Evolutionary conservation across 768 basidiomycete genomes (phyloP), one percentile per base, ranked within the genome.

Genomic region (Lactarius psammicola): DNA sequence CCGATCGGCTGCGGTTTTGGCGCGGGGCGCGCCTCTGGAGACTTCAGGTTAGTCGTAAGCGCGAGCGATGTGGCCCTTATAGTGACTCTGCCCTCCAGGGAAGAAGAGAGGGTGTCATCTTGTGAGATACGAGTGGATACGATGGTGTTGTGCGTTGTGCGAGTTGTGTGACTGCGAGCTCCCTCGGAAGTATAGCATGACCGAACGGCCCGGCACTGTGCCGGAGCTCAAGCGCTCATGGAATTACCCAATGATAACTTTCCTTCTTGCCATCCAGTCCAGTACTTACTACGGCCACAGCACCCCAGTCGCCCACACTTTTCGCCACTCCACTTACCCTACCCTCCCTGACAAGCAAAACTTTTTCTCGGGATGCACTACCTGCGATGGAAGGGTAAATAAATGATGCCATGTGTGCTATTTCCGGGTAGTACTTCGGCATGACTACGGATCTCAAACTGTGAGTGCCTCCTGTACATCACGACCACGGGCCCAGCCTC

Each of bases 1-100:
- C 86, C 87, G 64, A 87, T 79, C 18, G 88, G 87, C 66, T 88
- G 81, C 15, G 87, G 87, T 70, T 84, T 86, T 10, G 80, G 82
- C 17, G 83, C 80, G 56, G 78, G 77, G 38, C 79, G 79, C 7
- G 87, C 56, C 40, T 70, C 69, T 70, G 51, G 26, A 49, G 4
- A 15, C 49, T 59, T 49, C 6, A 53, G 1, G 61, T 67, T 49
- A 69, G 65, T 46, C 30, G 51, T 63, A 30, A 62, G 31, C 11
- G 53, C 7, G 51, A 53, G 23, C 9, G 2, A 9, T 9, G 20
- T 28, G 15, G 26, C 7, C 30, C 17, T 11, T 15, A 7, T n/a
- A 42, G 26, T 7, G 56, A 59, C 3, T 15, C 66, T 65, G 30
- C 59, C 63, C 44, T 59, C 66, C 63, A 56, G 63, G n/a, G 66